Base-by-base conservation (phyloP, 148 eudicot species). In the Rhododendron henanense region DNA sequence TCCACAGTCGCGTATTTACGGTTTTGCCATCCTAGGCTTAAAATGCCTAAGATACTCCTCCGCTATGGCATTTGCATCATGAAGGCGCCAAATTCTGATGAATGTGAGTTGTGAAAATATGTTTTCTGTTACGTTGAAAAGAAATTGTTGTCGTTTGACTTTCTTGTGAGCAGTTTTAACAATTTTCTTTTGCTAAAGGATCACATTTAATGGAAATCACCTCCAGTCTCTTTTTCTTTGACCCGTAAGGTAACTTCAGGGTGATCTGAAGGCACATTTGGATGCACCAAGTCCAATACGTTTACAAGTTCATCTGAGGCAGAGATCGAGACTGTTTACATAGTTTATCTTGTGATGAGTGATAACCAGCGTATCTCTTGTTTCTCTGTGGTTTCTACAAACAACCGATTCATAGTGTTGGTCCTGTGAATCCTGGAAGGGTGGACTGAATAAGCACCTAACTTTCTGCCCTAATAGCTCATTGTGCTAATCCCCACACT, bases 371-470 rank as follows among this genome's bases (percentile, higher is more conserved):
- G 0, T 33, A 77, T 44, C 18, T 35, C 47, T 44, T 19, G 21
- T 77, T 39, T 77, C 48, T 77, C 28, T 77, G 79, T 75, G 80
- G 51, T 48, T 77, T 77, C 80, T 77, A 77, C 31, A 6, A 77
- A 77, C 33, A 44, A 25, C 50, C 0, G 0, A 44, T 41, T 11
- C n/a, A 14, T 77, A 41, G 51, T 77, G 51, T 77, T 77, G 51
- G 80, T 77, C 80, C 51, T 44, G 1, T 44, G 50, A 77, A 77
- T 77, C 51, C 51, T 74, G 21, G 78, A 18, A 77, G 50, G 25
- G 25, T 77, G 50, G 51, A 41, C 10, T 77, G 51, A 44, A 21
- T 13, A 37, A 41, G 5, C 1, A 41, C 50, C 80, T 41, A 19
- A 77, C 18, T 44, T 77, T 23, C n/a, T 48, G 80, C 28, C 19